Evolutionary conservation across 129 eudicot species (phyloP).

Genomic region (Solidago caesia): DNA sequence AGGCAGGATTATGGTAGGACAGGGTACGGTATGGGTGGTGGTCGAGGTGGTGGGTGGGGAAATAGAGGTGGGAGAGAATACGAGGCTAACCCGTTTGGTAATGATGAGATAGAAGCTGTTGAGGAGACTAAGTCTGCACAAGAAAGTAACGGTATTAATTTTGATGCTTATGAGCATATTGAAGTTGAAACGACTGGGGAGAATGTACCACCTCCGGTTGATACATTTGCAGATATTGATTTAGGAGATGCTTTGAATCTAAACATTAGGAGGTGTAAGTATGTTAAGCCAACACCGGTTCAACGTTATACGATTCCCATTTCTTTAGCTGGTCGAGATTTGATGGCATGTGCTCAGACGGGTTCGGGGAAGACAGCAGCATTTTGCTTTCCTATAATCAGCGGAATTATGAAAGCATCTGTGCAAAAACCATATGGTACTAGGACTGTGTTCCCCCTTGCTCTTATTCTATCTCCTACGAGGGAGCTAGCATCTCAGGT

Average conservation of each 20-base stretch:
- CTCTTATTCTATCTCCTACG: conserved; percentile 80
- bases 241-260: conserved; percentile 59
- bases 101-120: conserved; percentile 52
- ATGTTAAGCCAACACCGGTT: conserved; percentile 77
- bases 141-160: conserved; percentile 44
- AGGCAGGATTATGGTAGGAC: conserved; percentile 51
- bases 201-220: conserved; percentile 64
- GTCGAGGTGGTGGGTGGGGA: conserved; percentile 67
- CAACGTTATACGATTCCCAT: conserved; percentile 82
- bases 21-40: conserved; percentile 32
- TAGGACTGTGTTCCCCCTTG: conserved; percentile 50
- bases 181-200: conserved; percentile 70
- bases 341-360: conserved; percentile 94
- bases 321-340: conserved; percentile 71
- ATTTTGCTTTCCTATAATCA: conserved; percentile 78
- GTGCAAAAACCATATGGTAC: conserved; percentile 34
- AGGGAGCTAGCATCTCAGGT: conserved; percentile 84
- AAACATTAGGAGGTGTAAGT: conserved; percentile 78
- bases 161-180: conserved; percentile 67
- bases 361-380: conserved; percentile 94
- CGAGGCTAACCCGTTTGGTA: conserved; percentile 77
- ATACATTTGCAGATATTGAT: conserved; percentile 62
- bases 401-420: conserved; percentile 51
- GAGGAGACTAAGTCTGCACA: conserved; percentile 46
- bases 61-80: conserved; percentile 65